A percentile compares a stretch with the other conserved stretches of the same genome.
These are phyloP conservation scores for Tetrapyrgos nigripes DNA, from an alignment of 1,284 basidiomycete genomes.

Conservation along the genomic window DNA sequence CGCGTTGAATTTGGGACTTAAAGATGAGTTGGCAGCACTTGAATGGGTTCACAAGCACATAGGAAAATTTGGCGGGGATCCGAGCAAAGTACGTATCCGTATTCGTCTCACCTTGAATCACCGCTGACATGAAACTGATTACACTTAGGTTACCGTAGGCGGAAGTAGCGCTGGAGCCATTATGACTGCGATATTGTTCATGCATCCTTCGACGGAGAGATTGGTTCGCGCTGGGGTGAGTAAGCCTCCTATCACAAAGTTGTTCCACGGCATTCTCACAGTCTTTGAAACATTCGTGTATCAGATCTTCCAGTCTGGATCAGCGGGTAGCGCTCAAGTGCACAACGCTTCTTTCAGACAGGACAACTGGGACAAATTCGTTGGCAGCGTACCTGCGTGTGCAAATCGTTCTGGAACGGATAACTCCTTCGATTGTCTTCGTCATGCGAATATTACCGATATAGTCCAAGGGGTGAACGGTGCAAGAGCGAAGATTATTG, in stretches of 20 bases:
- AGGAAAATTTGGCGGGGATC: slow-evolving; percentile 45
- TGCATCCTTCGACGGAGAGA: slow-evolving; percentile 45
- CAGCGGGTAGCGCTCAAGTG: slow-evolving; percentile 24
- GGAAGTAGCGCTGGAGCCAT: slow-evolving; percentile 60
- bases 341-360: slow-evolving; percentile 33
- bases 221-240: slow-evolving; percentile 50
- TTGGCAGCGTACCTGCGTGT: slow-evolving; percentile 43
- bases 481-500: slow-evolving; percentile 19
- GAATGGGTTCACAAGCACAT: slow-evolving; percentile 45
- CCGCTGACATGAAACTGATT: too few relatives aligned
- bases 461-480: slow-evolving; percentile 1
- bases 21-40: slow-evolving; percentile 40
- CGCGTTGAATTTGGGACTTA: slow-evolving; percentile 40
- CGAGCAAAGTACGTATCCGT: slow-evolving; percentile 30
- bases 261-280: neutral
- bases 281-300: neutral
- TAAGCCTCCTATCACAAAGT: neutral
- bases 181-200: slow-evolving; percentile 46
- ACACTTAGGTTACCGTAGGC: slow-evolving; percentile 51
- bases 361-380: slow-evolving; percentile 48
- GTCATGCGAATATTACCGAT: neutral
- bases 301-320: slow-evolving; percentile 49
- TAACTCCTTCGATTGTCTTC: slow-evolving; percentile 48
- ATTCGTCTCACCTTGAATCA: too few relatives aligned
- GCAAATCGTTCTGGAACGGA: slow-evolving; percentile 31